Conservation (phyloP, 2,329 filamentous ascomycete species). For the Aspergillaceae sp. region DNA sequence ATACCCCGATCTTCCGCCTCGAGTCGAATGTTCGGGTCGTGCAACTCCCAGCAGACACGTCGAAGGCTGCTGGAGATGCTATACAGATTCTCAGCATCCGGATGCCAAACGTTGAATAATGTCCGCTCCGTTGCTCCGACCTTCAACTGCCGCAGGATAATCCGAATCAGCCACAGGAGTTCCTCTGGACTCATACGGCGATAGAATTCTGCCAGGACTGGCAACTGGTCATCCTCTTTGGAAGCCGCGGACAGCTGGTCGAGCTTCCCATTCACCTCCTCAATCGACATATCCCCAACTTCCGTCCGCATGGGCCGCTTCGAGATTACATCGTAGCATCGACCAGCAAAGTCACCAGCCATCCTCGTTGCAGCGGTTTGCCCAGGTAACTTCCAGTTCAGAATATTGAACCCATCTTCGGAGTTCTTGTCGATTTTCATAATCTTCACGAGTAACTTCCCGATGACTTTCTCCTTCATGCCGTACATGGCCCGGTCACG, state of each 20-base stretch:
- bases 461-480: conserved; percentile 84
- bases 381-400: conserved; percentile 89
- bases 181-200: conserved; percentile 87
- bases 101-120: conserved; percentile 73
- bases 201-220: conserved; percentile 78
- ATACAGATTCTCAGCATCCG: conserved; percentile 68
- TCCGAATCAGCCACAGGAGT: conserved; percentile 87
- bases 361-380: conserved; percentile 53
- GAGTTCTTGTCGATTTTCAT: conserved; percentile 88
- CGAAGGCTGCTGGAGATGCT: conserved; percentile 85
- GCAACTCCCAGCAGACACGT: conserved; percentile 89
- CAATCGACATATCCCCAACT: conserved; percentile 72
- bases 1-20: conserved; percentile 68
- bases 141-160: conserved; percentile 75
- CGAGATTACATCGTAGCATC: conserved; percentile 77
- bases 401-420: conserved; percentile 73
- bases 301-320: conserved; percentile 70
- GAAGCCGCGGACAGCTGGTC: conserved; percentile 67
- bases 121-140: conserved; percentile 77
- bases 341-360: conserved; percentile 84
- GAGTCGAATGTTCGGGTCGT: conserved; percentile 62
- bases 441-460: conserved; percentile 80
- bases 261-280: conserved; percentile 78
- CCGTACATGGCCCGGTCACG: conserved; percentile 88
- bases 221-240: conserved; percentile 75